Base-by-base conservation (phyloP, 2,329 filamentous ascomycete species). In the Calonectria pseudoreteaudii region DNA sequence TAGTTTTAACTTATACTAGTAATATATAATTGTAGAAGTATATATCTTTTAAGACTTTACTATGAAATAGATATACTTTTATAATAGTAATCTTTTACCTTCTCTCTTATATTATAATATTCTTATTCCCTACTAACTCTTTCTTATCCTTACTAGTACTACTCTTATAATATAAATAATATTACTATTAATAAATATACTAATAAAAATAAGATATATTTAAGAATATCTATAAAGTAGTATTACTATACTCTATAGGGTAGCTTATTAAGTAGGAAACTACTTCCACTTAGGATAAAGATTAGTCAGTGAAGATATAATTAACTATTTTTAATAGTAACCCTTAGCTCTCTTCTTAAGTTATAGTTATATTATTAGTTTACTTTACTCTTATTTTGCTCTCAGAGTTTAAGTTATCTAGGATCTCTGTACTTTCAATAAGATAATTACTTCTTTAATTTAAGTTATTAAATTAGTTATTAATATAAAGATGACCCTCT, bases 141-240 rank as follows among this genome's bases (percentile, higher is more conserved):
- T 36, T 13, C 13, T 36, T 36, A 36, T 36, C 9, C 13, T 36
- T 8, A 11, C 2, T 8, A 11, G 13, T 23, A 65, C 49, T 26
- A 65, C 49, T 26, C 14, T 65, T 23, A 16, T n/a, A 58, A 58
- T 36, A 0, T 36, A 71, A 28, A 60, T 66, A 23, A 1, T 8
- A 14, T 58, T 30, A 71, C n/a, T 50, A 38, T 56, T 49, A 36
- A 30, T 56, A 38, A 34, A 70, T 65, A 41, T 23, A 23, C 49
- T 49, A 70, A 41, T 70, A 70, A 47, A 70, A 23, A 23, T 6
- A 34, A 31, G 47, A 56, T 36, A 71, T 66, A 58, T 71, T 71
- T 36, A 71, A 36, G 44, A 52, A 71, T 58, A 47, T 56, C 58
- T 50, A 71, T 20, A 36, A 13, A 30, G 26, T 66, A 11, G 36